Conservation (phyloP, 257 asterid genomes). For the Solanum bukasovii region DNA sequence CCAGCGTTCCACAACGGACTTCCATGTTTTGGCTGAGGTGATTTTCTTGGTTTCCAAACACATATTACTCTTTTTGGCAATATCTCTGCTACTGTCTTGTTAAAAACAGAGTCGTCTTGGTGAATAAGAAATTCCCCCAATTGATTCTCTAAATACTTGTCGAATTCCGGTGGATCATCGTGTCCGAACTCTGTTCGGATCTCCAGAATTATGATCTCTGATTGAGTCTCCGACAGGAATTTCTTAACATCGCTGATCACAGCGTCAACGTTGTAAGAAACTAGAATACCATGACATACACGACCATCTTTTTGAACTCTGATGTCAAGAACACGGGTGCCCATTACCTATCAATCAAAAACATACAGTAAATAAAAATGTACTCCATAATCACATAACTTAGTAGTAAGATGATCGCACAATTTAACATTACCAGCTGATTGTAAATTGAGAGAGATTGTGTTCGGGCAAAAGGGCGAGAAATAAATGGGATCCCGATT, state of each 20-base stretch:
- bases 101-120: constrained; percentile 56
- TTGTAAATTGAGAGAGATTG: constrained; percentile 64
- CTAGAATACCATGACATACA: constrained; percentile 74
- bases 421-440: constrained; percentile 28
- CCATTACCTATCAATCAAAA: constrained; percentile 4
- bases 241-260: constrained; percentile 52
- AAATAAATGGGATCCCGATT: constrained; percentile 58
- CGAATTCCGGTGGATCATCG: constrained; percentile 74
- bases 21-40: constrained; percentile 47
- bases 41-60: constrained; percentile 77
- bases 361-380: neutral
- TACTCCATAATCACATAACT: too few species aligned
- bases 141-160: constrained; percentile 45
- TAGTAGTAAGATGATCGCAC: neutral
- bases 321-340: constrained; percentile 63
- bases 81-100: constrained; percentile 47
- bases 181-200: constrained; percentile 88
- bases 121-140: constrained; percentile 61
- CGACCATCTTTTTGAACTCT: constrained; percentile 69
- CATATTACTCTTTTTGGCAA: constrained; percentile 73
- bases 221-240: constrained; percentile 52
- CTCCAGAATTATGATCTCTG: constrained; percentile 70
- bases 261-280: constrained; percentile 41
- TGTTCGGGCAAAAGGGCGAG: constrained; percentile 77
- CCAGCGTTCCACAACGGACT: constrained; percentile 58